These are phyloP conservation scores for Lactarius akahatsu DNA, from an alignment of 768 basidiomycete genomes.

Conservation along the genomic window DNA sequence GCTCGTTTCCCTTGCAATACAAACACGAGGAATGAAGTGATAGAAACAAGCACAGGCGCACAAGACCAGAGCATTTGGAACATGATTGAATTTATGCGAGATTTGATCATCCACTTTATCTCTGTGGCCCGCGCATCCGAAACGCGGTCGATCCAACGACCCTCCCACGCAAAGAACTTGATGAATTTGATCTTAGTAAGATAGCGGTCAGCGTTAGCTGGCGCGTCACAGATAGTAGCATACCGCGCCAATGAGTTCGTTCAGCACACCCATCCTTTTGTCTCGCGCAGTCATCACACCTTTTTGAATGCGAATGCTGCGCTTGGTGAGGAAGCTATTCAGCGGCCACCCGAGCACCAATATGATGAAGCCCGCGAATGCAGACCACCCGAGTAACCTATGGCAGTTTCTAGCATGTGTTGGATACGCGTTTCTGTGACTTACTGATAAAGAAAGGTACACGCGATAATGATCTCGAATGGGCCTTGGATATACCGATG, in stretches of 20 bases:
- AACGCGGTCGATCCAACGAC: constrained; percentile 68
- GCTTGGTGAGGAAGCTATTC: constrained; percentile 62
- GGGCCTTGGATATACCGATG: constrained; percentile 48
- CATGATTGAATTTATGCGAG: constrained; percentile 68
- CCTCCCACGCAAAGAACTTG: constrained; percentile 84
- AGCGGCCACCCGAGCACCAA: constrained; percentile 67
- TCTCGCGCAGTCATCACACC: constrained; percentile 62
- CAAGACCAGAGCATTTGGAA: constrained; percentile 71
- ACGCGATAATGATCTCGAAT: constrained; percentile 73
- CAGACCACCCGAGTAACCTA: constrained; percentile 64
- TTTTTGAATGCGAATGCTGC: constrained; percentile 61
- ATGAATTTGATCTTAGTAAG: constrained; percentile 60
- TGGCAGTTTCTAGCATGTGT: not conserved
- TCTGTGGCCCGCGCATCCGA: constrained; percentile 66
- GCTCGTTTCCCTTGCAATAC: constrained; percentile 70
- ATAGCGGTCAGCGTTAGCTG: not conserved
- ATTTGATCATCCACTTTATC: constrained; percentile 77
- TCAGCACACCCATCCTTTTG: constrained; percentile 74
- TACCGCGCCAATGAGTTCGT: constrained; percentile 71
- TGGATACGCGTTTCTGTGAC: not conserved
- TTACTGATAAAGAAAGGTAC: constrained; percentile 74
- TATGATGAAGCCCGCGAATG: constrained; percentile 75
- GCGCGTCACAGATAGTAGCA: constrained; percentile 27
- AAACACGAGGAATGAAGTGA: constrained; percentile 75
- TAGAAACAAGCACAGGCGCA: constrained; percentile 77